Evolutionary conservation across 169 alveolate genomes (phyloP).

Genomic region (Plasmodium relictum): DNA sequence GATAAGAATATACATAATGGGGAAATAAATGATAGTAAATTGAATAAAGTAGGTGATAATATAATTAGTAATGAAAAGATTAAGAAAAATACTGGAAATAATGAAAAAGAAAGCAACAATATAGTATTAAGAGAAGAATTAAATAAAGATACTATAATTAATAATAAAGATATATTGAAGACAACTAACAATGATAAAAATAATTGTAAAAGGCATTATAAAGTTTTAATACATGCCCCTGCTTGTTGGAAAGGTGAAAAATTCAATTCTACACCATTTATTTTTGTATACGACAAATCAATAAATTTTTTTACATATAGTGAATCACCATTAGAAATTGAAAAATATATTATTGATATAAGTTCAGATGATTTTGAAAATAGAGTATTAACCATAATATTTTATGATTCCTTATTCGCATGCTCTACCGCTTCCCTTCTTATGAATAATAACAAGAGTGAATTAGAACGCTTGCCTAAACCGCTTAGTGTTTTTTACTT

Average conservation of each 20-base stretch:
- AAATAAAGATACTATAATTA: background rate
- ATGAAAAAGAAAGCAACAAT: background rate
- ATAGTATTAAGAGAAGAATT: background rate
- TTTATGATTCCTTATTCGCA: constrained; percentile 62
- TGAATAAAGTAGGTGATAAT: background rate
- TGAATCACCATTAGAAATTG: constrained; percentile 73
- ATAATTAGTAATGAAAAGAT: background rate
- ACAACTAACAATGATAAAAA: background rate
- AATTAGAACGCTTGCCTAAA: constrained; percentile 35
- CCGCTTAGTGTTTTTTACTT: constrained; percentile 52
- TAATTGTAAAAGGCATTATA: constrained; percentile 28
- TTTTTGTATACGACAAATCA: constrained; percentile 46
- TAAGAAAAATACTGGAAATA: background rate
- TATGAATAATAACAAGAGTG: constrained; percentile 46
- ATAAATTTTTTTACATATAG: constrained; percentile 60
- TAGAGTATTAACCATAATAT: constrained; percentile 42
- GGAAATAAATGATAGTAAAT: background rate
- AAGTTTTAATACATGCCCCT: constrained; percentile 66
- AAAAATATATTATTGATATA: constrained; percentile 57
- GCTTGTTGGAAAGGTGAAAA: constrained; percentile 75
- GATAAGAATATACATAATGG: background rate
- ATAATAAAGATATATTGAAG: background rate
- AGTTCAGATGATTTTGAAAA: constrained; percentile 54
- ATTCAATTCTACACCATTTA: constrained; percentile 43
- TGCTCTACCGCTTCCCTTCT: constrained; percentile 35